Evolutionary conservation across 163 green algal genomes (phyloP), one percentile per base, ranked within the genome.

Genomic region (Volvox carteri): DNA sequence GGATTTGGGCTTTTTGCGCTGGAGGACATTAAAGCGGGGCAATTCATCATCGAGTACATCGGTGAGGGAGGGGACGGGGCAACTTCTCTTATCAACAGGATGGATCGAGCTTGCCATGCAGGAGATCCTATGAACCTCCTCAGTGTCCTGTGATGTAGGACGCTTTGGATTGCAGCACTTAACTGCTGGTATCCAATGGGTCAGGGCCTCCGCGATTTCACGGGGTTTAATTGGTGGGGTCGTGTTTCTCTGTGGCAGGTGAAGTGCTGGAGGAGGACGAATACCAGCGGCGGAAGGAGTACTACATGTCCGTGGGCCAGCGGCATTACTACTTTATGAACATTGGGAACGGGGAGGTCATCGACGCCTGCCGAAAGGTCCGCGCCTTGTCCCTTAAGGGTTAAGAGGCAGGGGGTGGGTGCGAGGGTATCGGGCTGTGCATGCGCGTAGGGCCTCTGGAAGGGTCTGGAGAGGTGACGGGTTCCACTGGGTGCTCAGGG

Each of bases 261-360:
- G 81, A 87, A 46, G 81, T 87, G 30, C 48, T 87, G 81, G 81
- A 87, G 81, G 81, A 87, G 81, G 96, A 98, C 84, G 96, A 98
- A 94, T 99, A 99, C 93, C 72, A 93, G 77, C 89, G 95, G 79
- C 93, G 97, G 48, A 97, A 97, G 92, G 90, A 97, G 52, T 98
- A 97, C 86, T 96, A 96, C 77, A 90, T 92, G 58, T 78, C 84
- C 25, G 90, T 94, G 35, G 95, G 95, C 0, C 95, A 99, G 94
- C 95, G 97, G 6, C 98, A 99, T 93, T 98, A 98, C 92, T 99
- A 99, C 93, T 99, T 99, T 94, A 99, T 99, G 98, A 99, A 98
- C 77, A 92, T 99, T 28, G 98, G 97, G 46, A 98, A 99, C 90
- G 97, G 97, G 21, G 98, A 99, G 92, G 97, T 99, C 85, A 98